Percentiles rank a stretch among this genome's conserved stretches.
Evolutionary conservation across 768 basidiomycete genomes (phyloP).

Genomic region (Leccinum fibrillosum): DNA sequence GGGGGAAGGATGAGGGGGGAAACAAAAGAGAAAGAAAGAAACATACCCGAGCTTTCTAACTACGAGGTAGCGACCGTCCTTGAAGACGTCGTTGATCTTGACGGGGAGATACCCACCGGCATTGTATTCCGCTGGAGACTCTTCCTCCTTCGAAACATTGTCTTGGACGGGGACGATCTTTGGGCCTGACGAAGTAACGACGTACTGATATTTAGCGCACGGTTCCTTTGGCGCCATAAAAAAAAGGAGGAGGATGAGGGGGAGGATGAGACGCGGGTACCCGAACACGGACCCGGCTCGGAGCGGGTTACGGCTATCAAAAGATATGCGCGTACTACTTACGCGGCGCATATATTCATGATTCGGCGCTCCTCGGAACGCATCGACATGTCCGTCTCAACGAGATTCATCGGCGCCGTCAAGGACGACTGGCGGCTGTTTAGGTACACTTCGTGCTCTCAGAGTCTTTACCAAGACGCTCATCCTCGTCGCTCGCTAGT

Average conservation of each 20-base stretch:
- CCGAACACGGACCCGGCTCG: conserved; percentile 23
- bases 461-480: not conserved
- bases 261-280: not conserved
- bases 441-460: conserved; percentile 44
- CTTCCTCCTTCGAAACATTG: conserved; percentile 68
- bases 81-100: conserved; percentile 81
- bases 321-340: not conserved
- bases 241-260: not conserved
- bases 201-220: conserved; percentile 74
- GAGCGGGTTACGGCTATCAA: conserved; percentile 10
- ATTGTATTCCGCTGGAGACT: conserved; percentile 82
- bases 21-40: not conserved
- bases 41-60: conserved; percentile 85
- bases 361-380: not conserved
- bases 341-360: not conserved
- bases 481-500: conserved; percentile 34
- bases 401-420: conserved; percentile 73
- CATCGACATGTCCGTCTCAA: conserved; percentile 16
- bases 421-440: conserved; percentile 81
- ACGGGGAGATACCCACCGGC: conserved; percentile 78
- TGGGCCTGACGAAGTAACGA: conserved; percentile 60
- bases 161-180: conserved; percentile 72
- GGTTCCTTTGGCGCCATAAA: conserved; percentile 65
- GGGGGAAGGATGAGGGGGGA: conserved; percentile 13
- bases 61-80: conserved; percentile 78